phyloP scores from a whole-genome alignment of 495 filamentous ascomycete genomes.

The Aspergillus ostianus region DNA sequence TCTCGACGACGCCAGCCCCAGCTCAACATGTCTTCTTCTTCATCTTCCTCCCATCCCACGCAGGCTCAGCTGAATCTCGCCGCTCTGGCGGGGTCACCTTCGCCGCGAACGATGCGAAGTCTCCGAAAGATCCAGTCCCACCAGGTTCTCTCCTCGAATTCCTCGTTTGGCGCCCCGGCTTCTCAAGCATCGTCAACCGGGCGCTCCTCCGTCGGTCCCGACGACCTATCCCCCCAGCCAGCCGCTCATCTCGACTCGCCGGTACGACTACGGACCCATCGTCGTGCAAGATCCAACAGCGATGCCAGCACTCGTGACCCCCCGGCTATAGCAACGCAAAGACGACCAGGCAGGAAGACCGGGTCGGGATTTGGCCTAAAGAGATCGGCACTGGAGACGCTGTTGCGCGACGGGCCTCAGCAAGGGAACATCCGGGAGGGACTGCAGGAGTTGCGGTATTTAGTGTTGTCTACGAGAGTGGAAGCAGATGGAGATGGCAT shows the following conservation, averaged over 20 bases:
- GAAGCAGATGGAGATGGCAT: slow-evolving; percentile 87
- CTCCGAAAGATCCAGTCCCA: slow-evolving; percentile 55
- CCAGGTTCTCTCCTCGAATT: slow-evolving; percentile 44
- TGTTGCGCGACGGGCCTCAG: slow-evolving; percentile 71
- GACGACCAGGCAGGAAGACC: slow-evolving; percentile 53
- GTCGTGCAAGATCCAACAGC: slow-evolving; percentile 70
- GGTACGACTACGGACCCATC: slow-evolving; percentile 41
- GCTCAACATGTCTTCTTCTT: slow-evolving; percentile 20
- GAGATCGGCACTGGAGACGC: slow-evolving; percentile 59
- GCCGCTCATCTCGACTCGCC: slow-evolving; percentile 21
- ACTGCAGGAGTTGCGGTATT: slow-evolving; percentile 70
- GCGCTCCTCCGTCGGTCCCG: slow-evolving; percentile 24
- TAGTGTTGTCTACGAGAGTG: slow-evolving; percentile 75
- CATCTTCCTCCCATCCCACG: slow-evolving; percentile 21
- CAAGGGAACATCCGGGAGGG: slow-evolving; percentile 63
- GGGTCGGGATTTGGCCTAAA: slow-evolving; percentile 55
- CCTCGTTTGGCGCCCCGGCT: slow-evolving; percentile 8
- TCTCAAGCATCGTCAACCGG: slow-evolving; percentile 38
- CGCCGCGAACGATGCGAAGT: slow-evolving; percentile 47
- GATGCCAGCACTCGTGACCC: slow-evolving; percentile 54
- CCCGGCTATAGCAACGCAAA: slow-evolving; percentile 39
- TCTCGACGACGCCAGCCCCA: slow-evolving; percentile 6
- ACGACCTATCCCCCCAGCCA: slow-evolving; percentile 17
- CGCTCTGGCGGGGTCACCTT: slow-evolving; percentile 38
- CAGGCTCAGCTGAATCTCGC: slow-evolving; percentile 29